Percentiles rank a stretch among this genome's conserved stretches.
Conservation (phyloP, 768 basidiomycete species). For the Paxillus rubicundulus region DNA sequence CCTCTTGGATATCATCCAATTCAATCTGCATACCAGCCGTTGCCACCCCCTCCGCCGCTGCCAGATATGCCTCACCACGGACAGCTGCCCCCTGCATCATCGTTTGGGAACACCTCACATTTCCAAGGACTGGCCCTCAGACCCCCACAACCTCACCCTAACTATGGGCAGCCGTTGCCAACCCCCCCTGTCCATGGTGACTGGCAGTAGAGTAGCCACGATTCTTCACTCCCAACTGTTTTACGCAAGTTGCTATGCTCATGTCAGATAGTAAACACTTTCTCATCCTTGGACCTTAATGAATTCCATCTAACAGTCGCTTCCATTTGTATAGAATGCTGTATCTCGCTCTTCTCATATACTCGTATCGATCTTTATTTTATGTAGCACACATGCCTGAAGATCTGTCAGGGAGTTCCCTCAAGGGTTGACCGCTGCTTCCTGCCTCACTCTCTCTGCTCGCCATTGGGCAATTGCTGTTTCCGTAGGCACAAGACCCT, state of each 20-base stretch:
- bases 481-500: slow-evolving; percentile 78
- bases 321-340: slow-evolving; percentile 18
- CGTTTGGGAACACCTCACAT: slow-evolving; percentile 29
- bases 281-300: slow-evolving; percentile 1
- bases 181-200: slow-evolving; percentile 20
- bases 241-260: slow-evolving; percentile 12
- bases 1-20: slow-evolving; percentile 43
- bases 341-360: slow-evolving; percentile 10
- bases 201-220: slow-evolving; percentile 27
- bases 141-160: slow-evolving; percentile 32
- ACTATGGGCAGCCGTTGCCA: slow-evolving; percentile 33
- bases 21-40: slow-evolving; percentile 38
- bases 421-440: slow-evolving; percentile 1
- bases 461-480: slow-evolving; percentile 83
- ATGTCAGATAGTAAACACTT: slow-evolving; percentile 11
- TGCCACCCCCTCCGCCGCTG: slow-evolving; percentile 34
- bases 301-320: not conserved
- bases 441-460: slow-evolving; percentile 36
- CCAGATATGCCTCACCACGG: slow-evolving; percentile 29
- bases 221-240: slow-evolving; percentile 9
- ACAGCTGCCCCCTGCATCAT: slow-evolving; percentile 25
- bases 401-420: not conserved
- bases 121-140: slow-evolving; percentile 42
- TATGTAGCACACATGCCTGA: slow-evolving; percentile 9
- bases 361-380: not conserved